Base-by-base conservation (phyloP, 176 grass and related monocot genomes). In the Rhynchospora pubera region DNA sequence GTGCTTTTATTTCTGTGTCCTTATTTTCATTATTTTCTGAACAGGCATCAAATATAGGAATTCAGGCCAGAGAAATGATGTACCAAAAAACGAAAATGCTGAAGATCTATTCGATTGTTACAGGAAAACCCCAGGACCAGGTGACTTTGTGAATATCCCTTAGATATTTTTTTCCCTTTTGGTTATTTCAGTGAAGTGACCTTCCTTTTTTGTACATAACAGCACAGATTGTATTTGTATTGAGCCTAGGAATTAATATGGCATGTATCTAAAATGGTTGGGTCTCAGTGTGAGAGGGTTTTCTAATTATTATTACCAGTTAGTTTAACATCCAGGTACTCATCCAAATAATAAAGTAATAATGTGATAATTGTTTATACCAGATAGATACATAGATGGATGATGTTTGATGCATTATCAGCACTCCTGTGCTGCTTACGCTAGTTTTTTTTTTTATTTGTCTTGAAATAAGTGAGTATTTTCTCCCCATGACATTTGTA, bases 1-100 rank as follows among this genome's bases (percentile, higher is more conserved):
- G 50, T 77, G 24, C 12, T 77, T 18, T 16, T 77, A 10, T 81
- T 80, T 80, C 48, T 59, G 16, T 44, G 8, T 59, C 13, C 50
- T 81, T 13, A 45, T 53, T 82, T 62, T 52, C 55, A 28, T 7
- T 48, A 58, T 57, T 63, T 78, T 67, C 68, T 39, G 43, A 18
- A 18, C 83, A 97, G 92, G 68, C 83, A 66, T 89, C 90, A 34
- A 87, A 94, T 53, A 87, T 89, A 87, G 90, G 88, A 78, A 80
- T 92, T 57, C 89, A 87, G 70, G 88, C 93, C 86, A 89, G 64
- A 87, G 92, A 98, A 85, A 91, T 88, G 83, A 87, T 93, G 89
- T 98, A 98, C 26, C 90, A 98, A 82, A 95, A 79, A 85, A 86
- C 89, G 59, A 98, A 98, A 88, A 93, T 98, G 84, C 89, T 90